These are phyloP conservation scores for Leptosphaerulina australis DNA, from an alignment of 2,329 filamentous ascomycete species.

Conservation along the genomic window DNA sequence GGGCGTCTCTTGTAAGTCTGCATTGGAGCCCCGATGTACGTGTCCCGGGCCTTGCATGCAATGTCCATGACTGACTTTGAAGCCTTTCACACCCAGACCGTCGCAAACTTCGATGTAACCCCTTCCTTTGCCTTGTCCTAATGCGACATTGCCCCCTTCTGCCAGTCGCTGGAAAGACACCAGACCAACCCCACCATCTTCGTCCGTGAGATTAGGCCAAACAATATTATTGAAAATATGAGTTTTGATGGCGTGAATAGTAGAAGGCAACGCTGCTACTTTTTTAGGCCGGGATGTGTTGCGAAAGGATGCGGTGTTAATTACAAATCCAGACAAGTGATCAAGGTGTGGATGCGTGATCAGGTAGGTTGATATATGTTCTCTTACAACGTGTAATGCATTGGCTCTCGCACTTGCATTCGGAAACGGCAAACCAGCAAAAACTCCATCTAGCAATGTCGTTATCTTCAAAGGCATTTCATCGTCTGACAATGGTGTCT, in stretches of 20 bases:
- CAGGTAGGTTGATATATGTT: conserved; percentile 84
- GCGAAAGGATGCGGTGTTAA: conserved; percentile 88
- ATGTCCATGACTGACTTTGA: conserved; percentile 86
- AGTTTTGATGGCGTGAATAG: conserved; percentile 88
- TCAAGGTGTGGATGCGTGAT: conserved; percentile 98
- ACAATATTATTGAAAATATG: conserved; percentile 98
- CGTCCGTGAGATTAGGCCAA: conserved; percentile 96
- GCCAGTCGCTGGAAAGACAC: conserved; percentile 88
- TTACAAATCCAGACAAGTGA: conserved; percentile 87
- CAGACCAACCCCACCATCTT: conserved; percentile 91
- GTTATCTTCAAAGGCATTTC: conserved; percentile 55
- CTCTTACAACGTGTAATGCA: conserved; percentile 76
- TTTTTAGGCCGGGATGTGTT: conserved; percentile 79
- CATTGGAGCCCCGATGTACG: conserved; percentile 53
- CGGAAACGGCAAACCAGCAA: conserved; percentile 76
- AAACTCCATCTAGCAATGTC: conserved; percentile 69
- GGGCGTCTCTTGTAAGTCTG: conserved; percentile 48
- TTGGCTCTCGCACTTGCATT: conserved; percentile 73
- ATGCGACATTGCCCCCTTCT: conserved; percentile 83
- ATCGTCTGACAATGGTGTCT: conserved; percentile 35
- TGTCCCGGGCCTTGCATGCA: conserved; percentile 70
- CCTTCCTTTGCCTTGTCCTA: conserved; percentile 78
- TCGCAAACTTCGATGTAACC: conserved; percentile 90
- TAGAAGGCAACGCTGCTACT: conserved; percentile 82
- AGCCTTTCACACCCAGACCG: conserved; percentile 85